A percentile compares a stretch with the other conserved stretches of the same genome.
phyloP scores from a whole-genome alignment of 2,329 filamentous ascomycete species.

The Dothistroma septosporum region DNA sequence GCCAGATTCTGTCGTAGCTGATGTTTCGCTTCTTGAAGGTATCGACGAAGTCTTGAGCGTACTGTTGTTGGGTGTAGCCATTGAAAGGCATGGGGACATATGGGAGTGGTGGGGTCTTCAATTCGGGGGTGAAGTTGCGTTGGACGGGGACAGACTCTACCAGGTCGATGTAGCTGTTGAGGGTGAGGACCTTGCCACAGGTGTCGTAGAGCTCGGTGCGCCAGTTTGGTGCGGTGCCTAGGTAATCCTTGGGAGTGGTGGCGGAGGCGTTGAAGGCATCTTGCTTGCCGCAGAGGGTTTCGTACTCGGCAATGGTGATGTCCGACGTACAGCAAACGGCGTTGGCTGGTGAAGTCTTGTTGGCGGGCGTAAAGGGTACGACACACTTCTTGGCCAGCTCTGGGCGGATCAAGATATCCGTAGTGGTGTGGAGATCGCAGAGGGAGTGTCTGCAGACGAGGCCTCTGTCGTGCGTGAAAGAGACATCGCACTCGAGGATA shows the following conservation, averaged over 20 bases:
- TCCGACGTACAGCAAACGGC: conserved; percentile 13
- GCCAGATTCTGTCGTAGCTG: conserved; percentile 9
- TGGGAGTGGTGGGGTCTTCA: conserved; percentile 6
- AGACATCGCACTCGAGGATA: conserved; percentile 12
- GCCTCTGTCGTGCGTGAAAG: conserved; percentile 8
- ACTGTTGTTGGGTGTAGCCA: conserved; percentile 11
- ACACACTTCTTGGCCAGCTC: conserved; percentile 10
- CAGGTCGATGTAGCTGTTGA: conserved; percentile 10
- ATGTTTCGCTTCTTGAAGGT: conserved; percentile 7
- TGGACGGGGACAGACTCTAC: conserved; percentile 6
- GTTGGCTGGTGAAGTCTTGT: conserved; percentile 8
- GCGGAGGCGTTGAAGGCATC: conserved; percentile 13
- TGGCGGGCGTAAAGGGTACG: conserved; percentile 9
- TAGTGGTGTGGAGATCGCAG: conserved; percentile 11
- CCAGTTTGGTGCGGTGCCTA: conserved; percentile 8
- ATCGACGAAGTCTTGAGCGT: conserved; percentile 10
- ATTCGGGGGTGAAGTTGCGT: conserved; percentile 10
- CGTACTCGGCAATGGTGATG: conserved; percentile 11
- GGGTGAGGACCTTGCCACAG: conserved; percentile 10
- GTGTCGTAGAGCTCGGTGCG: conserved; percentile 13
- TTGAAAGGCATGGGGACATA: conserved; percentile 11
- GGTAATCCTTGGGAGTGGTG: conserved; percentile 3
- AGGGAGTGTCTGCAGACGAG: conserved; percentile 13
- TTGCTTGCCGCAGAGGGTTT: conserved; percentile 9
- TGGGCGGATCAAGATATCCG: conserved; percentile 5